These are phyloP conservation scores for Blakeslea trispora DNA, from an alignment of 371 early-diverging fungal species.

Conservation along the genomic window DNA sequence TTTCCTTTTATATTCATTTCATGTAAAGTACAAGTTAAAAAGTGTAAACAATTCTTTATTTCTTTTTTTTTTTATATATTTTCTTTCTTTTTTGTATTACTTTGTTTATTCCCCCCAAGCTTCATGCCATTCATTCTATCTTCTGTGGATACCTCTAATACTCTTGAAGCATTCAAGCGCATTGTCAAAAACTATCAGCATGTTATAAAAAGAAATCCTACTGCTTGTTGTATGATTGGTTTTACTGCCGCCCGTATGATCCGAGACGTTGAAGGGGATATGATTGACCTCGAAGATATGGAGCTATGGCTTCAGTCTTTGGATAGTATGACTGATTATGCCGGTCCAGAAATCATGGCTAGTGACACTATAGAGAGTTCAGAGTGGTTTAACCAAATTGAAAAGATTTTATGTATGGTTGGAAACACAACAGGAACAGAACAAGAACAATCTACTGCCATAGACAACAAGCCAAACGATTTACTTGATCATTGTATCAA, in stretches of 20 bases:
- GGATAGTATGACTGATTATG: not conserved
- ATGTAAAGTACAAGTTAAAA: not conserved
- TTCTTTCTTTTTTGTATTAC: slow-evolving; percentile 12
- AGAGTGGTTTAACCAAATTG: too few species aligned
- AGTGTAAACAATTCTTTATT: not conserved
- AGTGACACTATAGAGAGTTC: too few species aligned
- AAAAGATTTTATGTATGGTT: too few species aligned
- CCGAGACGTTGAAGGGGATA: slow-evolving; percentile 6
- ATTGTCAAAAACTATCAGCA: slow-evolving; percentile 11
- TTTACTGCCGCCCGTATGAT: slow-evolving; percentile 18
- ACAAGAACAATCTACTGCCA: too few species aligned
- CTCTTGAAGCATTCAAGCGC: slow-evolving; percentile 3
- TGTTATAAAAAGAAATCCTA: slow-evolving; percentile 10
- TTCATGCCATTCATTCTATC: slow-evolving; percentile 9
- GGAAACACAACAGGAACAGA: too few species aligned
- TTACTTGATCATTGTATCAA: too few species aligned
- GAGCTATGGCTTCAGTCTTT: slow-evolving; percentile 20
- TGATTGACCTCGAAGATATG: slow-evolving; percentile 5
- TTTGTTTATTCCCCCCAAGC: too few species aligned
- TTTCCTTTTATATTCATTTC: not conserved
- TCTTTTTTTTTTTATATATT: slow-evolving; percentile 3
- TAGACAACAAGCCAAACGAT: too few species aligned
- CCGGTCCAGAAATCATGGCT: not conserved
- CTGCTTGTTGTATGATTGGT: slow-evolving; percentile 20
- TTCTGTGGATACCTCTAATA: not conserved